Percentiles rank a stretch among this genome's conserved stretches.
Evolutionary conservation across 2,329 filamentous ascomycete species (phyloP).

Genomic region (Periconia macrospinosa): DNA sequence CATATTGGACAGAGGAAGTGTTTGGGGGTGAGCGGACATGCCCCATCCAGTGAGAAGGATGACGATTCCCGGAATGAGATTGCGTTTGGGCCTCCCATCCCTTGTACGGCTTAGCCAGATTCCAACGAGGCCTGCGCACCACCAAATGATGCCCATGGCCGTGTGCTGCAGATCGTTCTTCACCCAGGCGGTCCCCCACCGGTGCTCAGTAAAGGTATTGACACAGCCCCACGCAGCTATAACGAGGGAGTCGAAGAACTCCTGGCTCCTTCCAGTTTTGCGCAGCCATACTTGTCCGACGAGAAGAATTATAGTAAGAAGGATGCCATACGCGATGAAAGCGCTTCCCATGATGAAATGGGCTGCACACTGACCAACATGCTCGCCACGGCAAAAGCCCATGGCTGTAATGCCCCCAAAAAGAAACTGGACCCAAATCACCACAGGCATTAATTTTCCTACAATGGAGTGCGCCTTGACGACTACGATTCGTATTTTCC

Average conservation of each 20-base stretch:
- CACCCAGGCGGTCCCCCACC: slow-evolving; percentile 88
- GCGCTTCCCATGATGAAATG: slow-evolving; percentile 99
- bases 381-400: slow-evolving; percentile 90
- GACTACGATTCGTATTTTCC: slow-evolving; percentile 71
- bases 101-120: slow-evolving; percentile 88
- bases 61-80: slow-evolving; percentile 89
- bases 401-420: slow-evolving; percentile 92
- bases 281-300: slow-evolving; percentile 88
- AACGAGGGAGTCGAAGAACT: slow-evolving; percentile 91
- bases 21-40: slow-evolving; percentile 90
- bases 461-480: slow-evolving; percentile 76
- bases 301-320: slow-evolving; percentile 82
- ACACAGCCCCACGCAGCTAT: slow-evolving; percentile 96
- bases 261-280: slow-evolving; percentile 82
- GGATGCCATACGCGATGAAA: slow-evolving; percentile 90
- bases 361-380: slow-evolving; percentile 87
- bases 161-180: slow-evolving; percentile 97
- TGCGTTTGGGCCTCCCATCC: slow-evolving; percentile 83
- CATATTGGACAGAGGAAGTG: slow-evolving; percentile 79
- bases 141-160: slow-evolving; percentile 99
- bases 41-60: slow-evolving; percentile 92
- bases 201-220: slow-evolving; percentile 97
- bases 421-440: slow-evolving; percentile 90
- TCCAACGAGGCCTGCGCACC: slow-evolving; percentile 87
- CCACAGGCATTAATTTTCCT: slow-evolving; percentile 83